These are phyloP conservation scores for Lipomyces yamanashiensis DNA, from an alignment of 805 yeast species.

Conservation along the genomic window DNA sequence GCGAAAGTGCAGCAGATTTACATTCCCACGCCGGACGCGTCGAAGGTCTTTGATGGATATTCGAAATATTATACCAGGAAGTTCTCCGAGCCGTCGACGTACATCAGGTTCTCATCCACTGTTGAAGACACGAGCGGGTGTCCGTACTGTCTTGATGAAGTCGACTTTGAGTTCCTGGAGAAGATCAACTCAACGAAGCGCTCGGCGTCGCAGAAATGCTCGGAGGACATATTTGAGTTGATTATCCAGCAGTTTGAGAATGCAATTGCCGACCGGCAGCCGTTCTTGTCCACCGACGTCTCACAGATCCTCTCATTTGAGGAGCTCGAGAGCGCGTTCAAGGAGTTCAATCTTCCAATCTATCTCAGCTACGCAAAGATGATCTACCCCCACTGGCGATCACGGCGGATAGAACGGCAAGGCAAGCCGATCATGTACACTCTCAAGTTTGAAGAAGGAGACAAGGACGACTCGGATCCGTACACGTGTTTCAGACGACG, in stretches of 20 bases:
- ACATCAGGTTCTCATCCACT: slow-evolving; percentile 88
- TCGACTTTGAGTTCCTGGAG: slow-evolving; percentile 70
- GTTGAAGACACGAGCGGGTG: slow-evolving; percentile 94
- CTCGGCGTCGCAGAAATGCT: slow-evolving; percentile 48
- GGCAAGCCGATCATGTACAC: slow-evolving; percentile 77
- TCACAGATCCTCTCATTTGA: slow-evolving; percentile 68
- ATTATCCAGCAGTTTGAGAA: slow-evolving; percentile 75
- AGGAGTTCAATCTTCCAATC: slow-evolving; percentile 18
- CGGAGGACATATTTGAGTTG: slow-evolving; percentile 86
- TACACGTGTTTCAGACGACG: slow-evolving; percentile 94
- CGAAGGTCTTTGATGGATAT: slow-evolving; percentile 56
- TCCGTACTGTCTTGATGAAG: slow-evolving; percentile 87
- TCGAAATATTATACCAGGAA: slow-evolving; percentile 67
- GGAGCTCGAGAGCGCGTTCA: slow-evolving; percentile 56
- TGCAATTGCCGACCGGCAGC: slow-evolving; percentile 79
- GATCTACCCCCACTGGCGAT: slow-evolving; percentile 82
- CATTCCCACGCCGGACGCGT: slow-evolving; percentile 96
- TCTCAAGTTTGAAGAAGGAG: slow-evolving; percentile 82
- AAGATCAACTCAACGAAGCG: slow-evolving; percentile 48
- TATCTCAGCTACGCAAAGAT: slow-evolving; percentile 58
- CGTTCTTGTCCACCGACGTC: slow-evolving; percentile 86
- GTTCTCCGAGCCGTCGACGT: slow-evolving; percentile 74
- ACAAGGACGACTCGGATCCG: slow-evolving; percentile 92
- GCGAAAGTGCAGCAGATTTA: slow-evolving; percentile 61
- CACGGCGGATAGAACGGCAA: slow-evolving; percentile 66